These are phyloP conservation scores for Silene vulgaris DNA, from an alignment of 179 eudicot species.

Conservation along the genomic window DNA sequence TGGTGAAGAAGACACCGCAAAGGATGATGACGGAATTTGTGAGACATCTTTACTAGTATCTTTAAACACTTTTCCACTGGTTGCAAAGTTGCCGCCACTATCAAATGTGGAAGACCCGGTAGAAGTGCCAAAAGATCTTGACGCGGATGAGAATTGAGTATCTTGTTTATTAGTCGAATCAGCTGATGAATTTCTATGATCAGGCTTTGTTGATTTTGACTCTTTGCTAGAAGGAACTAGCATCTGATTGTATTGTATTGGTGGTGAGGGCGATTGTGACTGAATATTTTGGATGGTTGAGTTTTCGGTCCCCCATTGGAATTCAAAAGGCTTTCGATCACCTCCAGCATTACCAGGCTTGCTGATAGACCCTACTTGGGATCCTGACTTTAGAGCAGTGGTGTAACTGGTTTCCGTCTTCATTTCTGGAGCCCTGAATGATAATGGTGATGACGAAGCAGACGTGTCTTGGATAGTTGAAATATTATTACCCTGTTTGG, in stretches of 20 bases:
- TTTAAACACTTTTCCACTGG: slow-evolving; percentile 22
- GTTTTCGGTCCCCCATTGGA: slow-evolving; percentile 21
- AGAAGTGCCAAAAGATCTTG: slow-evolving; percentile 24
- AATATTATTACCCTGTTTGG: slow-evolving; percentile 23
- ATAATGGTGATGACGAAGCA: slow-evolving; percentile 23
- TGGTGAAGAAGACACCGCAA: slow-evolving; percentile 34
- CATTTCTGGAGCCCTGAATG: slow-evolving; percentile 20
- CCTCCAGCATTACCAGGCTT: slow-evolving; percentile 21
- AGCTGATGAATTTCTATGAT: slow-evolving; percentile 27
- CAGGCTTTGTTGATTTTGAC: slow-evolving; percentile 22
- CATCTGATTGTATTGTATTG: slow-evolving; percentile 28
- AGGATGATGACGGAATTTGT: slow-evolving; percentile 27
- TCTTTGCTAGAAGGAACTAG: slow-evolving; percentile 27
- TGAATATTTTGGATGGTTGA: slow-evolving; percentile 28
- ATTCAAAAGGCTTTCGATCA: slow-evolving; percentile 27
- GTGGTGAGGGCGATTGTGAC: slow-evolving; percentile 25
- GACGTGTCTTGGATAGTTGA: slow-evolving; percentile 25
- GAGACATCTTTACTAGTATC: slow-evolving; percentile 34
- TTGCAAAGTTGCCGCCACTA: slow-evolving; percentile 22
- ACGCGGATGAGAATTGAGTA: slow-evolving; percentile 28
- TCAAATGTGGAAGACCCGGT: slow-evolving; percentile 24
- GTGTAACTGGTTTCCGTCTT: slow-evolving; percentile 19
- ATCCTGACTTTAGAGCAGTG: slow-evolving; percentile 29
- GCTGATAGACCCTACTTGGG: slow-evolving; percentile 19
- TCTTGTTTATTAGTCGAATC: slow-evolving; percentile 25